Evolutionary conservation across 192 early-diverging fungal species (phyloP).

Genomic region (Entomortierella lignicola): DNA sequence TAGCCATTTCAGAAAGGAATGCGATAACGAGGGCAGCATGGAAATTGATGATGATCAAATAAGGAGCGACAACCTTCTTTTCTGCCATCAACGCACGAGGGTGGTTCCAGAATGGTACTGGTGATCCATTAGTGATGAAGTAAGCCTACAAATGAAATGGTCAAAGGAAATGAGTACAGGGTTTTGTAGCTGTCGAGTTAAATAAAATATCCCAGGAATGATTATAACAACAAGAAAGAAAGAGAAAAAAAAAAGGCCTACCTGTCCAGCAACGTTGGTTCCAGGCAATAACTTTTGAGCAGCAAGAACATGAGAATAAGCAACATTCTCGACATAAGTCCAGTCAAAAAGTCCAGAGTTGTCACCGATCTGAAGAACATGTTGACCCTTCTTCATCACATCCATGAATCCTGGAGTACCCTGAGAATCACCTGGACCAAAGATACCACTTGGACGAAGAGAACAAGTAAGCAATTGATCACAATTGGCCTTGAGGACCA

Average conservation of each 20-base stretch:
- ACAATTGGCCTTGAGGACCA: constrained; percentile 82
- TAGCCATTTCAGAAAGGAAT: constrained; percentile 73
- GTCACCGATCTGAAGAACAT: constrained; percentile 84
- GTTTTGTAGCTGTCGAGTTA: neutral
- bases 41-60: constrained; percentile 69
- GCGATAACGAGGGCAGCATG: constrained; percentile 61
- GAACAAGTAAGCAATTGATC: constrained; percentile 75
- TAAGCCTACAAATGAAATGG: constrained; percentile 71
- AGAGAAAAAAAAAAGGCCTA: constrained; percentile 25
- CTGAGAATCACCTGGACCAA: constrained; percentile 88
- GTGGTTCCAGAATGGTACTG: constrained; percentile 92
- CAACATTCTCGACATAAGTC: constrained; percentile 95
- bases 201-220: neutral
- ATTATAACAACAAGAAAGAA: neutral
- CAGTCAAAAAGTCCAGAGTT: constrained; percentile 88
- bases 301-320: constrained; percentile 90
- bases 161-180: constrained; percentile 17
- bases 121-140: constrained; percentile 92
- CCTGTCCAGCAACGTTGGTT: constrained; percentile 54
- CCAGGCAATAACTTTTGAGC: constrained; percentile 71
- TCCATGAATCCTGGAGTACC: constrained; percentile 73
- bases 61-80: constrained; percentile 67
- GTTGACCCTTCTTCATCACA: constrained; percentile 70
- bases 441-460: constrained; percentile 91
- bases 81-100: constrained; percentile 76